phyloP scores from a whole-genome alignment of 2,329 filamentous ascomycete species.

The Botrytis paeoniae region DNA sequence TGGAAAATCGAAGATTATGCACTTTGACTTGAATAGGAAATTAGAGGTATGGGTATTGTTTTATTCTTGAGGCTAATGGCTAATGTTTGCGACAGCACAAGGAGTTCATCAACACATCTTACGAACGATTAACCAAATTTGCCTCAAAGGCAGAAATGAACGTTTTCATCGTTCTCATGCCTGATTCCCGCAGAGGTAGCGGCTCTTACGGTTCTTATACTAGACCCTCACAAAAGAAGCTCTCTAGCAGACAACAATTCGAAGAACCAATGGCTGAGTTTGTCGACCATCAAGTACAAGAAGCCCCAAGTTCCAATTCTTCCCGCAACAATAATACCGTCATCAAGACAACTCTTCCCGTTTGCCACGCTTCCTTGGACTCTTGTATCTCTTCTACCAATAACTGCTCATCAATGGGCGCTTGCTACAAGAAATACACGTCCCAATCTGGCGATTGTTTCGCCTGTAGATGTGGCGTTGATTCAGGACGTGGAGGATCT shows the following conservation, averaged over 20 bases:
- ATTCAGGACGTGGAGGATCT: conserved; percentile 54
- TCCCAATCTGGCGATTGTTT: conserved; percentile 61
- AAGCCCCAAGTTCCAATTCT: conserved; percentile 20
- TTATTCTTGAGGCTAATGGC: neutral
- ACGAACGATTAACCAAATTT: conserved; percentile 30
- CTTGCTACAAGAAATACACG: conserved; percentile 66
- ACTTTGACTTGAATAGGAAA: conserved; percentile 29
- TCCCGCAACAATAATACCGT: conserved; percentile 21
- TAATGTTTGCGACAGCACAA: conserved; percentile 2
- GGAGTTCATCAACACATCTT: conserved; percentile 6
- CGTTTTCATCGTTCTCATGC: conserved; percentile 34
- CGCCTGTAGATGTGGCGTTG: conserved; percentile 64
- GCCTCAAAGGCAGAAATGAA: conserved; percentile 34
- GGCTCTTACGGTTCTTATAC: conserved; percentile 35
- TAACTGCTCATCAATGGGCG: conserved; percentile 79
- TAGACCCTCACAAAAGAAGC: conserved; percentile 24
- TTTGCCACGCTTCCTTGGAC: conserved; percentile 71
- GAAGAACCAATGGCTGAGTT: conserved; percentile 35
- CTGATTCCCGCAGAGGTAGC: conserved; percentile 28
- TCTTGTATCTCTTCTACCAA: conserved; percentile 68
- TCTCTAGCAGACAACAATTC: conserved; percentile 29
- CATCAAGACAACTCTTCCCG: conserved; percentile 42
- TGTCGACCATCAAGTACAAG: conserved; percentile 12
- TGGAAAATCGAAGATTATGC: conserved; percentile 36
- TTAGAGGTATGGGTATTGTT: conserved; percentile 27